Base-by-base conservation (phyloP, 192 early-diverging fungal species). In the Linnemannia hyalina region DNA sequence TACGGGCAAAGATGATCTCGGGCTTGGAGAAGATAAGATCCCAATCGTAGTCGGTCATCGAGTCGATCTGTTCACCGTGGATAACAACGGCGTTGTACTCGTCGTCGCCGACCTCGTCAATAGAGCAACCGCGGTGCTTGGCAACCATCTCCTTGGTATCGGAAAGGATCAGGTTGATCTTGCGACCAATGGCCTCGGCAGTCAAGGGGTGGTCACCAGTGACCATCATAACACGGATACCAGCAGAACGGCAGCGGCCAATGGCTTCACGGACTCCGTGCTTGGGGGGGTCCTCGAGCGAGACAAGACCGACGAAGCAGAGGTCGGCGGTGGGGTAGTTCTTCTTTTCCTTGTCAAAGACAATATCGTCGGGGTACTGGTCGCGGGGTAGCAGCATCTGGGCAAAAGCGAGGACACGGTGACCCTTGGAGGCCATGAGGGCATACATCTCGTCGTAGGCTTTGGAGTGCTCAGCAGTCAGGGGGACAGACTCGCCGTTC, bases 211-310 rank as follows among this genome's bases (percentile, higher is more conserved):
- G 96, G 88, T 99, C 98, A 88, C 97, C 98, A 47, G 98, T 99
- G n/a, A 99, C 97, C 97, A 99, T 98, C 92, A 99, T 96, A 54
- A 99, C 97, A 85, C 96, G 95, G 89, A 99, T 96, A 78, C 98
- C 98, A 18, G 98, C 98, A 41, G 88, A 90, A 75, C 97, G 95
- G 86, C 97, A 98, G 60, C 95, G 93, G 57, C 97, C 97, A 88
- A 99, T 97, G 32, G 97, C 97, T 88, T 98, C 97, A 89, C 97
- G 96, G n/a, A 99, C 97, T 73, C 97, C 98, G 85, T 98, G 97
- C 88, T 98, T 98, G 81, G 98, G 98, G 72, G 98, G 98, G 87
- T 98, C 98, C 83, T 98, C 96, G 11, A 99, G 90, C n/a, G 95
- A 96, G 15, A 93, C 92, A 32, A 99, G 91, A 18, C 98, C 98